A percentile compares a stretch with the other conserved stretches of the same genome.
Conservation (phyloP, 495 filamentous ascomycete genomes). For the Lindgomyces ingoldianus region DNA sequence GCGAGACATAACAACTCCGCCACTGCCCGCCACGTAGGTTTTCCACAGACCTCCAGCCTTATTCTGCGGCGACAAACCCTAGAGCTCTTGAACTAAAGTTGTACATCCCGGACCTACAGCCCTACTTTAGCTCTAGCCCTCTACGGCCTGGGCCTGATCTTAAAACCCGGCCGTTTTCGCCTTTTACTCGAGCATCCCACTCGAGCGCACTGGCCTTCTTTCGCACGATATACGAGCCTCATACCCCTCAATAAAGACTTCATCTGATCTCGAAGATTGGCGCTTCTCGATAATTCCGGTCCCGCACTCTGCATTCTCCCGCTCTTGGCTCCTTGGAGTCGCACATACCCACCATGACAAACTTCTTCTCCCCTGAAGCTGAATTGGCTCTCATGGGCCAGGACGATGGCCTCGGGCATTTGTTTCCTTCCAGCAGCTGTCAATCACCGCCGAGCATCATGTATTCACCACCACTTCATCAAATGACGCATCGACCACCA, state of each 20-base stretch:
- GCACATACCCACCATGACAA: slow-evolving; percentile 35
- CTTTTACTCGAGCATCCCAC: slow-evolving; percentile 17
- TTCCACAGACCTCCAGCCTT: slow-evolving; percentile 32
- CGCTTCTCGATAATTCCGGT: slow-evolving; percentile 1
- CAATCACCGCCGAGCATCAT: slow-evolving; percentile 33
- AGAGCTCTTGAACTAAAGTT: slow-evolving; percentile 24
- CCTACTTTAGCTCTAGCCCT: slow-evolving; percentile 14
- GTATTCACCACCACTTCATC: slow-evolving; percentile 33
- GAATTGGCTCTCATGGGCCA: slow-evolving; percentile 40
- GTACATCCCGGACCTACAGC: slow-evolving; percentile 19
- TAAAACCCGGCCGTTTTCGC: slow-evolving; percentile 13
- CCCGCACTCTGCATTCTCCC: neutral
- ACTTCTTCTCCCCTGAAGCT: slow-evolving; percentile 41
- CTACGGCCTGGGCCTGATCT: slow-evolving; percentile 13
- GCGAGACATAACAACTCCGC: slow-evolving; percentile 36
- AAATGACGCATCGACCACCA: slow-evolving; percentile 17
- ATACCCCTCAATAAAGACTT: slow-evolving; percentile 4
- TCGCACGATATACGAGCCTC: slow-evolving; percentile 24
- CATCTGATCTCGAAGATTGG: slow-evolving; percentile 5
- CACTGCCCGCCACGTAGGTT: slow-evolving; percentile 30
- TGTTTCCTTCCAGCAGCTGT: slow-evolving; percentile 35
- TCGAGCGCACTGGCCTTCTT: slow-evolving; percentile 21
- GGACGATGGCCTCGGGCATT: slow-evolving; percentile 36
- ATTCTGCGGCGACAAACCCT: slow-evolving; percentile 22
- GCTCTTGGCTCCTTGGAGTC: neutral